phyloP scores from a whole-genome alignment of 1,284 basidiomycete species.

The Serendipita sp. region DNA sequence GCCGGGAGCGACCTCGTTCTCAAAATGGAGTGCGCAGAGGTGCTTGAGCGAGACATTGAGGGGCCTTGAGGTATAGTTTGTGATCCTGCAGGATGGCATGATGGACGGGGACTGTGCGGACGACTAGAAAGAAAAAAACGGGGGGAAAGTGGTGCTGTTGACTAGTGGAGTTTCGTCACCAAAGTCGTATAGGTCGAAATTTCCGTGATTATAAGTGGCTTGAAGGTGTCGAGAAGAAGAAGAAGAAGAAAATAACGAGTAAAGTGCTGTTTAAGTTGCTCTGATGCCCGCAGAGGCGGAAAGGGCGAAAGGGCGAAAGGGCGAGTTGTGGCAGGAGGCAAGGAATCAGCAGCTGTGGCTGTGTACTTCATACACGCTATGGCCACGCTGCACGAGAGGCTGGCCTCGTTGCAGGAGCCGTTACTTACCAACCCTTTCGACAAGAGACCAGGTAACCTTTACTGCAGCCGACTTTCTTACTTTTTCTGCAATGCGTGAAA shows the following conservation, averaged over 20 bases:
- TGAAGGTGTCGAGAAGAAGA: too few species aligned
- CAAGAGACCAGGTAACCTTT: neutral
- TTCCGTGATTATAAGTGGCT: too few species aligned
- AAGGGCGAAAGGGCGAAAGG: neutral
- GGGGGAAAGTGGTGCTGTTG: too few species aligned
- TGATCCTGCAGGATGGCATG: slow-evolving; percentile 3
- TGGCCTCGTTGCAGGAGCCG: neutral
- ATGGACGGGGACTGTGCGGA: neutral
- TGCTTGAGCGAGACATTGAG: neutral
- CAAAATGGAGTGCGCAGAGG: neutral
- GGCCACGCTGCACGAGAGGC: neutral
- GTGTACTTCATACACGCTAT: too few species aligned
- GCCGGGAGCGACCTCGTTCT: slow-evolving; percentile 2
- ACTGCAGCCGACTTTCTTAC: neutral
- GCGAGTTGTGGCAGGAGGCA: neutral
- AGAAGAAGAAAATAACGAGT: neutral
- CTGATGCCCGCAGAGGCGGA: neutral
- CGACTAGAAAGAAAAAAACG: too few species aligned
- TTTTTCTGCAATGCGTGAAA: neutral
- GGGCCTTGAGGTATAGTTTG: neutral
- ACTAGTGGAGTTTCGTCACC: too few species aligned
- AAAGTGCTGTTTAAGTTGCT: neutral
- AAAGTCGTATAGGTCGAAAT: too few species aligned
- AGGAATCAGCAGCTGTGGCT: neutral
- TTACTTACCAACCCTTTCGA: neutral